Conservation (phyloP, 495 filamentous ascomycete genomes). For the Cladorrhinum samala region DNA sequence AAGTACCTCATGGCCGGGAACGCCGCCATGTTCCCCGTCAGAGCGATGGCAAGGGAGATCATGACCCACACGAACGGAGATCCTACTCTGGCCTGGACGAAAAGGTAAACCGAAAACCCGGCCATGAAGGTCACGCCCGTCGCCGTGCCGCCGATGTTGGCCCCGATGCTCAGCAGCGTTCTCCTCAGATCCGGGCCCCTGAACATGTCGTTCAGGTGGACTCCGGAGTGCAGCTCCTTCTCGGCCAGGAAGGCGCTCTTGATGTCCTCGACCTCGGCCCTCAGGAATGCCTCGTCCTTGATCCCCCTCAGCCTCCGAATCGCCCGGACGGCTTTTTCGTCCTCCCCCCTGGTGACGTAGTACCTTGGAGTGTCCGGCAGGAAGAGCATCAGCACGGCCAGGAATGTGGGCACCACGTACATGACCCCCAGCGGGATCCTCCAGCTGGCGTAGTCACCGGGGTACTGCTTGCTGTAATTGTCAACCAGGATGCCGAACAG, state of each 20-base stretch:
- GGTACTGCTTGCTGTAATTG: constrained; percentile 35
- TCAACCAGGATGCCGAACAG: constrained; percentile 50
- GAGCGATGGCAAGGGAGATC: constrained; percentile 25
- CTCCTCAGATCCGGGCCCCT: constrained; percentile 24
- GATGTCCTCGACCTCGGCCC: constrained; percentile 28
- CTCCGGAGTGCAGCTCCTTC: constrained; percentile 20
- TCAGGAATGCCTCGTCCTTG: constrained; percentile 21
- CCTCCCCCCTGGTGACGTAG: constrained; percentile 30
- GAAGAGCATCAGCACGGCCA: constrained; percentile 43
- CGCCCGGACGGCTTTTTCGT: constrained; percentile 26
- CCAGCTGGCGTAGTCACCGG: constrained; percentile 32
- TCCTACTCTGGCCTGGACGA: constrained; percentile 24
- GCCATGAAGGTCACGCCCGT: constrained; percentile 28
- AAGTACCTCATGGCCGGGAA: constrained; percentile 26
- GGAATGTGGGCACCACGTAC: constrained; percentile 45
- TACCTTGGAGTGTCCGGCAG: constrained; percentile 53
- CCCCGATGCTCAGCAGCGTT: constrained; percentile 24
- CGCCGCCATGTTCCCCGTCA: constrained; percentile 25
- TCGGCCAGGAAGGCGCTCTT: constrained; percentile 20
- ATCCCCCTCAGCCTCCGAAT: constrained; percentile 25
- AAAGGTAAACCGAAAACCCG: constrained; percentile 29
- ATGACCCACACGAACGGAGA: constrained; percentile 29
- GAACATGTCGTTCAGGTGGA: constrained; percentile 26
- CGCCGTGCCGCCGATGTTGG: constrained; percentile 20
- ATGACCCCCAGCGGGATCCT: constrained; percentile 49